A percentile compares a stretch with the other conserved stretches of the same genome.
These are phyloP conservation scores for Pythium sp. DNA, from an alignment of 352 stramenopile genomes.

Conservation along the genomic window DNA sequence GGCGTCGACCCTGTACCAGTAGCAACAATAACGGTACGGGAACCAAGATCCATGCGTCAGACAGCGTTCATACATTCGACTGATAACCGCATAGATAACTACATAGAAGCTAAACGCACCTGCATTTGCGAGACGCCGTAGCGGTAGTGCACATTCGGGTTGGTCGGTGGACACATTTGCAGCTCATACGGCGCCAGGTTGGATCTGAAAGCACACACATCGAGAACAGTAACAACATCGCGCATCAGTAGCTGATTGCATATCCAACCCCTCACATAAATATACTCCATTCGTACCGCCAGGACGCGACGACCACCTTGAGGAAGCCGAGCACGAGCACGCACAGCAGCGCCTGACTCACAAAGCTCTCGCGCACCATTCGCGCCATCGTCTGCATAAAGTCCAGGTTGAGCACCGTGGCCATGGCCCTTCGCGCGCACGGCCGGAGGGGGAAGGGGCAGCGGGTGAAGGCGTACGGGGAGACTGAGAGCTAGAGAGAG, in stretches of 20 bases:
- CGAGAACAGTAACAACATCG: not conserved
- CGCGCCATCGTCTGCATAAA: slow-evolving; percentile 60
- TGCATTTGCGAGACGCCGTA: slow-evolving; percentile 85
- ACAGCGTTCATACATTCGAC: not conserved
- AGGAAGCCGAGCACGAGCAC: slow-evolving; percentile 52
- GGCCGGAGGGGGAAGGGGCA: not conserved
- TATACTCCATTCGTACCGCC: slow-evolving; percentile 29
- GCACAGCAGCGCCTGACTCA: slow-evolving; percentile 61
- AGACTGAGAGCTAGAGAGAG: not conserved
- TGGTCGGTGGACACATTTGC: slow-evolving; percentile 70
- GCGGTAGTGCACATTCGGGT: slow-evolving; percentile 71
- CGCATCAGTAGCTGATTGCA: not conserved
- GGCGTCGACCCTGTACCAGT: slow-evolving; percentile 45
- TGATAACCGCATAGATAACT: not conserved
- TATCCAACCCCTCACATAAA: not conserved
- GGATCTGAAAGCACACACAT: slow-evolving; percentile 21
- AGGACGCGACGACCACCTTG: slow-evolving; percentile 58
- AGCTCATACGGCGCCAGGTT: slow-evolving; percentile 61
- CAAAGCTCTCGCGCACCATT: slow-evolving; percentile 59
- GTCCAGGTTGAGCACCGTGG: slow-evolving; percentile 54
- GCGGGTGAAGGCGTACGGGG: not conserved
- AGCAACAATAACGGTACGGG: not conserved
- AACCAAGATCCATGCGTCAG: not conserved
- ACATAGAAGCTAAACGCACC: slow-evolving; percentile 15
- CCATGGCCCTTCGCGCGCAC: slow-evolving; percentile 29